Evolutionary conservation across 768 basidiomycete species (phyloP), one percentile per base, ranked within the genome.

Genomic region (Agaricus subrufescens): DNA sequence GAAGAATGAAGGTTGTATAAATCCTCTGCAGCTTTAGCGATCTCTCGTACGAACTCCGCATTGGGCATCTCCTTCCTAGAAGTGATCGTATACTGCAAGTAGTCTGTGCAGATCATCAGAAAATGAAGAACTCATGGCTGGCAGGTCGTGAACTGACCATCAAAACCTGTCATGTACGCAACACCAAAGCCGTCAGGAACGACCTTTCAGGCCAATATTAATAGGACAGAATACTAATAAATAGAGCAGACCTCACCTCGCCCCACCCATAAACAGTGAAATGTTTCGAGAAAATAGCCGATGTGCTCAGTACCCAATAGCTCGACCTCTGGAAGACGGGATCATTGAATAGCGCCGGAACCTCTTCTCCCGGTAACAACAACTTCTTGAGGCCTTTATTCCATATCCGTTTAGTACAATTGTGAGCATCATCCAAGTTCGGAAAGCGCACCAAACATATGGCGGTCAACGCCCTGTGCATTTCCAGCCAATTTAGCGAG

Each of bases 121-220:
- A 37, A 57, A 60, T 12, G 23, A 7, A 47, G n/a, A 29, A 38
- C 26, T 10, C 39, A 23, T 38, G 10, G 43, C 3, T 27, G 15
- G 15, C 15, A 45, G 52, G n/a, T 11, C 2, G 34, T 34, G 8
- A 39, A 67, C 81, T 53, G 56, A 87, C 88, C 85, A 60, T 90
- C 83, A 63, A 83, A 88, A 39, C 91, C 90, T n/a, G 94, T 94
- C 82, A 93, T 86, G 66, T 98, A 98, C 11, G 93, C 89, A 30
- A 98, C 87, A 31, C 95, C 95, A 66, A 95, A 98, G 1, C 95
- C 95, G 61, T 97, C 87, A 1, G 91, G 86, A 26, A 96, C 92
- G 45, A 98, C 90, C 80, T 81, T n/a, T 34, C 40, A 23, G 25
- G 31, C 9, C 39, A 30, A n/a, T 43, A 46, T 39, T 10, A 34